Conservation (phyloP, 106 monocot species). For the Agapanthus africanus region DNA sequence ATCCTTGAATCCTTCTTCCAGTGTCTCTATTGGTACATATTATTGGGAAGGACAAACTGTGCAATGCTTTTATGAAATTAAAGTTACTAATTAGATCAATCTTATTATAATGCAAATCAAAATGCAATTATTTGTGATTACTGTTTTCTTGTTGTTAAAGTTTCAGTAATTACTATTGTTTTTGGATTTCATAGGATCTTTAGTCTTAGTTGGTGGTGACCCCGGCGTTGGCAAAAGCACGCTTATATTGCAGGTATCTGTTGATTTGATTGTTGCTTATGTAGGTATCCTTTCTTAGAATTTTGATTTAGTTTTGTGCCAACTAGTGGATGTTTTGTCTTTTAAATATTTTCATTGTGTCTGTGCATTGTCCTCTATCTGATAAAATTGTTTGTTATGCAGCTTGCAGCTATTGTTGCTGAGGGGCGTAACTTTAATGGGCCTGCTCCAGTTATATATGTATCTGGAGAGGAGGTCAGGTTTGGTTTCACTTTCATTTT, state of each 20-base stretch:
- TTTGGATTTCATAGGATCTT: constrained; percentile 59
- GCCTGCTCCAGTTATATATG: constrained; percentile 68
- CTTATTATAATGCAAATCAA: too few species aligned
- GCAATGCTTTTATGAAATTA: too few species aligned
- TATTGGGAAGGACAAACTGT: too few species aligned
- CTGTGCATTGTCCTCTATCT: not conserved
- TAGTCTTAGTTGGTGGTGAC: constrained; percentile 95
- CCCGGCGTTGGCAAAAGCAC: constrained; percentile 99
- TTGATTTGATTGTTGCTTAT: not conserved
- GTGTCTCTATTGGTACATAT: too few species aligned
- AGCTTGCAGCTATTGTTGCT: constrained; percentile 77
- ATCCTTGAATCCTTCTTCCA: too few species aligned
- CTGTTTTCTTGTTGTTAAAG: too few species aligned
- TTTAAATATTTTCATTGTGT: not conserved
- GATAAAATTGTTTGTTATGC: constrained; percentile 24
- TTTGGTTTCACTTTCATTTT: not conserved
- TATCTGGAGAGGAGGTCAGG: constrained; percentile 97
- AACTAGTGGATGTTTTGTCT: not conserved
- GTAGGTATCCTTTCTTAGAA: not conserved
- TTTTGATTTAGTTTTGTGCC: not conserved
- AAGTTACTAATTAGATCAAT: too few species aligned
- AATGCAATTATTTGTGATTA: too few species aligned
- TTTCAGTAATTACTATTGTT: not conserved
- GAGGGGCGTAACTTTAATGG: constrained; percentile 26
- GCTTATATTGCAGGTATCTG: constrained; percentile 74